Percentiles rank a stretch among this genome's conserved stretches.
Evolutionary conservation across 306 rosid genomes (phyloP).

Genomic region (Fragaria iinumae): DNA sequence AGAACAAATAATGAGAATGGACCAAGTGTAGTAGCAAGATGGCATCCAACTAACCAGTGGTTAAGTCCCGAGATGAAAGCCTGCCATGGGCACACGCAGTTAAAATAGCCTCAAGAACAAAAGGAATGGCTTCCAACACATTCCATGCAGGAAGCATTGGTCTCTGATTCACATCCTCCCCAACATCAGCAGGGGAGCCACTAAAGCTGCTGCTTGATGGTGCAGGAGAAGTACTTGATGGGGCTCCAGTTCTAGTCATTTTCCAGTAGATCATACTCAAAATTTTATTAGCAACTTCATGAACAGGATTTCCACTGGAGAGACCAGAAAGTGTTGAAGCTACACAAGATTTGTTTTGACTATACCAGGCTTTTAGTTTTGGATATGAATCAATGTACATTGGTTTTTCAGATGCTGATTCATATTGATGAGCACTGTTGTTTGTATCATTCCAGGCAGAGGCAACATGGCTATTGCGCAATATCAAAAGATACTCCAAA

Average conservation of each 20-base stretch:
- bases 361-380: conserved; percentile 63
- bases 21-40: conserved; percentile 12
- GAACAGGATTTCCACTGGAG: conserved; percentile 60
- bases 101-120: conserved; percentile 69
- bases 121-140: conserved; percentile 72
- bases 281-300: conserved; percentile 58
- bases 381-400: conserved; percentile 64
- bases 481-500: conserved; percentile 68
- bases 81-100: conserved; percentile 80
- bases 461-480: conserved; percentile 46
- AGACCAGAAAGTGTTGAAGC: conserved; percentile 61
- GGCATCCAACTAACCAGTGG: conserved; percentile 57
- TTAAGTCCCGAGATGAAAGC: conserved; percentile 74
- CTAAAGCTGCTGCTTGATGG: conserved; percentile 46
- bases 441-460: conserved; percentile 39
- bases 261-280: conserved; percentile 69
- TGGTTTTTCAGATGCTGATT: conserved; percentile 39
- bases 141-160: conserved; percentile 78
- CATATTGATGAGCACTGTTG: conserved; percentile 32
- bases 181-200: conserved; percentile 41
- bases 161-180: conserved; percentile 55
- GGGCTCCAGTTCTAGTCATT: conserved; percentile 51
- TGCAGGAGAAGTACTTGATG: conserved; percentile 36
- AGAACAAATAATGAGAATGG: conserved; percentile 7
- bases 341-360: conserved; percentile 64